A percentile compares a stretch with the other conserved stretches of the same genome.
Conservation (phyloP, 179 eudicot genomes). For the Camellia oleifera region DNA sequence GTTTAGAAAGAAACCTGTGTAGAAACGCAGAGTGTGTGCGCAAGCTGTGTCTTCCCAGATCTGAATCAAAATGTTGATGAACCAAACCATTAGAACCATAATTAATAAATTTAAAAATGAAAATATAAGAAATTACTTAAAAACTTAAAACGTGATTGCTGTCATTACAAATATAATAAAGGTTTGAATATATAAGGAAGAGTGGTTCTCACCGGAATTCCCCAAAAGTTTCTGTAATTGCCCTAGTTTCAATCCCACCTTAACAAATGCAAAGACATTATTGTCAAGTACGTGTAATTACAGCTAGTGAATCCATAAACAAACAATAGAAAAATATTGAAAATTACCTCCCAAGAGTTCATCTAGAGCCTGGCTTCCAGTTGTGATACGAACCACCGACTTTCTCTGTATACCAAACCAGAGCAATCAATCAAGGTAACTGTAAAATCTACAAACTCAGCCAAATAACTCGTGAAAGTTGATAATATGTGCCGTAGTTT, state of each 20-base stretch:
- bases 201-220: conserved; percentile 66
- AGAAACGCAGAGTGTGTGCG: conserved; percentile 84
- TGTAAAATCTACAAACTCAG: not conserved
- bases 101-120: not conserved
- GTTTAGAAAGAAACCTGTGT: conserved; percentile 51
- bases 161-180: not conserved
- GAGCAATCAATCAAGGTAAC: not conserved
- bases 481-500: not conserved
- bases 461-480: not conserved
- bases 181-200: not conserved
- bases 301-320: not conserved
- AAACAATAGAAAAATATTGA: not conserved
- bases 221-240: conserved; percentile 92
- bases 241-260: conserved; percentile 84
- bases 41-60: conserved; percentile 93
- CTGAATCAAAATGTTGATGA: conserved; percentile 29
- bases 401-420: conserved; percentile 51
- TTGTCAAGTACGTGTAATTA: not conserved
- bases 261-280: conserved; percentile 10
- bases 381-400: conserved; percentile 77
- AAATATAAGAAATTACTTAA: not conserved
- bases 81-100: too few species aligned
- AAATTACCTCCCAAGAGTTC: conserved; percentile 75
- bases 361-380: conserved; percentile 91
- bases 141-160: not conserved